Evolutionary conservation across 139 green algal genomes (phyloP), one percentile per base, ranked within the genome.

Genomic region (Coccomyxa sp.): DNA sequence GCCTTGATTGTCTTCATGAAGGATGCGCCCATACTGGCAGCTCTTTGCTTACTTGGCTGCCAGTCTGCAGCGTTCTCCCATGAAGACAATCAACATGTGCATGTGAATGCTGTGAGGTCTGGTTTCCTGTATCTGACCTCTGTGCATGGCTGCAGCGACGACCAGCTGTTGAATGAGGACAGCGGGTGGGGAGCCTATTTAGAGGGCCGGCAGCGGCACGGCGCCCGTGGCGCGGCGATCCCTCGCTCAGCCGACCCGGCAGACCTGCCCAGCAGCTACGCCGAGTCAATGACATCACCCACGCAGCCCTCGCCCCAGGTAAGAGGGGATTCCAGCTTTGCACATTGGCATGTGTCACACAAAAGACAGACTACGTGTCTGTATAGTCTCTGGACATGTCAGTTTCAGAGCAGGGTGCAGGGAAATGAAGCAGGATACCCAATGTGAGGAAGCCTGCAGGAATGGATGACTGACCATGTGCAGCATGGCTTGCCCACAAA

Each of bases 161-260:
- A 82, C 1, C 76, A 87, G 79, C 68, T 87, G 40, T 72, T 87
- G 36, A 74, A 79, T 58, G 78, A 86, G 22, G 58, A 70, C 31
- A 64, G n/a, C 27, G 44, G 74, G 24, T 71, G 44, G 50, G 50
- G 18, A 18, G 5, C 18, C 3, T 64, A 31, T 22, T 22, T 22
- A 3, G 50, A 64, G 18, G 50, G 50, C 50, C 50, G 50, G 18
- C 18, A 18, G 2, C 50, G 50, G 50, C 50, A 64, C 2, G 27
- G 50, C 50, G 50, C 50, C 18, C 50, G 50, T 31, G 27, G 50
- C 50, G 50, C 50, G 50, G 18, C 27, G 50, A 18, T 64, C 18
- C 50, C 50, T 18, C 50, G 50, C 50, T 64, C 27, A 31, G 50
- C 50, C 50, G 50, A 64, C 50, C 22, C 50, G 50, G 50, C 50